Base-by-base conservation (phyloP, 768 basidiomycete species). In the Trametes cinnabarina region DNA sequence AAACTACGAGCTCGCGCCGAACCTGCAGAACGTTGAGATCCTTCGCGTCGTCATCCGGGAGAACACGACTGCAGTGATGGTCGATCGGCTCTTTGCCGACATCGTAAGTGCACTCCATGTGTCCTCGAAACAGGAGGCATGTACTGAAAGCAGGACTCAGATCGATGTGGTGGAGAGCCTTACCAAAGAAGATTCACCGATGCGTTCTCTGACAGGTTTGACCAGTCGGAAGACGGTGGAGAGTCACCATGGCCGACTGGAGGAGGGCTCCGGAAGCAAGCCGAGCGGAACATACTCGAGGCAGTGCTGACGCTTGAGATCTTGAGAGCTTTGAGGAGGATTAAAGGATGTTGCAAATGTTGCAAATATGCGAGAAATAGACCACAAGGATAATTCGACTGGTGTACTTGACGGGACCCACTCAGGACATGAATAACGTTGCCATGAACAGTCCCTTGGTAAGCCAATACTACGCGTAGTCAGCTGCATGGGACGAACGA, bases 231-330 rank as follows among this genome's bases (percentile, higher is more conserved):
- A 60, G 61, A 67, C 51, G 54, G 74, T 66, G 44, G 82, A 82
- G 63, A 69, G 74, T 20, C 63, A 69, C 14, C 72, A 73, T 39
- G 85, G 80, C 40, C 74, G 71, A n/a, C 63, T 88, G 52, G 78
- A 82, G 26, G 60, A 73, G 46, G 81, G 78, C 0, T 77, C 80
- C 2, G 82, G 77, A 6, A 77, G 75, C 30, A 62, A 71, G 55
- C 66, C 76, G 39, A 82, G 77, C 44, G 87, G 88, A 12, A 89
- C 89, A 3, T 90, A 81, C 67, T 78, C 87, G 47, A 87, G 84
- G 66, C 72, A 82, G n/a, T 91, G 88, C 69, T 90, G 74, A 76
- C 42, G 9, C 37, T 39, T 5, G 37, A n/a, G 9, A 39, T 12
- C 30, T 7, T 6, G 12, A 32, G 30, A 32, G n/a, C n/a, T n/a